Conservation (phyloP, 1,284 basidiomycete species). For the Puccinia triticina region DNA sequence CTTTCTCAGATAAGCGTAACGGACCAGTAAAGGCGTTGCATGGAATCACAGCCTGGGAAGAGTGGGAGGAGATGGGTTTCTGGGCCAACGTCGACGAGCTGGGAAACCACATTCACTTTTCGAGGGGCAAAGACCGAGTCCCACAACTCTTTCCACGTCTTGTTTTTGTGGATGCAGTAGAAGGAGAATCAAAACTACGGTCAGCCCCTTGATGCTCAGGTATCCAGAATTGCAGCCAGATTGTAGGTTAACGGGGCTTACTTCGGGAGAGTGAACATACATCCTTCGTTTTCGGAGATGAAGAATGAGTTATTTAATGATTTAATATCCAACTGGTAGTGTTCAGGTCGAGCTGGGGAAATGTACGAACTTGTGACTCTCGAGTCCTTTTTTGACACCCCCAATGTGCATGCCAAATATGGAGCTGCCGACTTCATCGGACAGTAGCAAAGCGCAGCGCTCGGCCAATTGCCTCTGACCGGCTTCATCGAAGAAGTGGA, state of each 20-base stretch:
- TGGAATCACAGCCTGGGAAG: not conserved
- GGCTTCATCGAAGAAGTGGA: constrained; percentile 18
- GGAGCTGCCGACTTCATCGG: constrained; percentile 15
- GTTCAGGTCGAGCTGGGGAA: no score
- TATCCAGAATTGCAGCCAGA: not conserved
- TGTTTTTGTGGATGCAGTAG: not conserved
- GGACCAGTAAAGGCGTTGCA: not conserved
- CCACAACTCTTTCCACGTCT: constrained; percentile 17
- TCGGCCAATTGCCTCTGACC: constrained; percentile 16
- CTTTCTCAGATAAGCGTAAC: not conserved
- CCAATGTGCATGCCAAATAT: constrained; percentile 31
- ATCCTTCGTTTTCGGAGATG: not conserved
- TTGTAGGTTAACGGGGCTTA: not conserved
- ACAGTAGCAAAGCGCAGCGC: constrained; percentile 10
- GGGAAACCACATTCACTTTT: not conserved
- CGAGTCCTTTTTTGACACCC: not conserved
- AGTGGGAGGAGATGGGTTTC: not conserved
- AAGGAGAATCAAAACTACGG: not conserved
- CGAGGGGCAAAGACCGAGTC: not conserved
- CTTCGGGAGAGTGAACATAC: constrained; percentile 13
- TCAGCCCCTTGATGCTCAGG: not conserved
- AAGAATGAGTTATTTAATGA: not conserved
- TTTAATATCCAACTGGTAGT: no score
- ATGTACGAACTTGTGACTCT: not conserved
- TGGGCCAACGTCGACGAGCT: constrained; percentile 8